A percentile compares a stretch with the other conserved stretches of the same genome.
Evolutionary conservation across 2,329 filamentous ascomycete genomes (phyloP).

Genomic region (Metarhizium brunneum): DNA sequence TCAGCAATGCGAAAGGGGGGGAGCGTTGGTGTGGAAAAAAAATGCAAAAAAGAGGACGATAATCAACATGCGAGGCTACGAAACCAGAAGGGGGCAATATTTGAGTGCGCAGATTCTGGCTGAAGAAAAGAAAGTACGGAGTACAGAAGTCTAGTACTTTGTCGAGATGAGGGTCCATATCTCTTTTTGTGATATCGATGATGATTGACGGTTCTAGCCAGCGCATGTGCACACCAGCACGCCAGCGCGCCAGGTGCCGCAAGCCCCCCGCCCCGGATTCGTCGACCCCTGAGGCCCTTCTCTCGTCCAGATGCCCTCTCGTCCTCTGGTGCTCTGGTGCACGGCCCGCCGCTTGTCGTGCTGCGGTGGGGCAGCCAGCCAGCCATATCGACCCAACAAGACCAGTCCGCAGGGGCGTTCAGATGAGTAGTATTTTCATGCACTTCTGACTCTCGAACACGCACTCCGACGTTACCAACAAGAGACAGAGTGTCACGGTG

Average conservation of each 20-base stretch:
- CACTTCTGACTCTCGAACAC: no score
- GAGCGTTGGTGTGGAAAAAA: no score
- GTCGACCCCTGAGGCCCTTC: neutral
- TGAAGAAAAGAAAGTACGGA: no score
- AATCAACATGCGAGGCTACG: neutral
- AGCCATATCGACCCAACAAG: neutral
- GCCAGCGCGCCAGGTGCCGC: no score
- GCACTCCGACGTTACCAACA: no score
- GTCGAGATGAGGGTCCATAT: neutral
- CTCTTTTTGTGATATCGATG: no score
- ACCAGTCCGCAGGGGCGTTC: no score
- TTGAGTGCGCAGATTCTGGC: neutral
- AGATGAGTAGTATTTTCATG: neutral
- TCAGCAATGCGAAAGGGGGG: no score
- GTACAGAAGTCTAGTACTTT: neutral
- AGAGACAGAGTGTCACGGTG: neutral
- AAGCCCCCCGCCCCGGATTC: neutral
- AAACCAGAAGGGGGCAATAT: neutral
- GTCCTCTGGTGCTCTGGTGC: neutral
- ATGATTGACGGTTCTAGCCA: neutral
- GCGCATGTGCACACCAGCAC: neutral
- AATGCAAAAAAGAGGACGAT: neutral
- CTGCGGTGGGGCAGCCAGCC: neutral
- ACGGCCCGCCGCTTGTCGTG: neutral
- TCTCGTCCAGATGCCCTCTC: neutral